These are phyloP conservation scores for Xylariaceae sp. DNA, from an alignment of 2,329 filamentous ascomycete genomes.

Conservation along the genomic window DNA sequence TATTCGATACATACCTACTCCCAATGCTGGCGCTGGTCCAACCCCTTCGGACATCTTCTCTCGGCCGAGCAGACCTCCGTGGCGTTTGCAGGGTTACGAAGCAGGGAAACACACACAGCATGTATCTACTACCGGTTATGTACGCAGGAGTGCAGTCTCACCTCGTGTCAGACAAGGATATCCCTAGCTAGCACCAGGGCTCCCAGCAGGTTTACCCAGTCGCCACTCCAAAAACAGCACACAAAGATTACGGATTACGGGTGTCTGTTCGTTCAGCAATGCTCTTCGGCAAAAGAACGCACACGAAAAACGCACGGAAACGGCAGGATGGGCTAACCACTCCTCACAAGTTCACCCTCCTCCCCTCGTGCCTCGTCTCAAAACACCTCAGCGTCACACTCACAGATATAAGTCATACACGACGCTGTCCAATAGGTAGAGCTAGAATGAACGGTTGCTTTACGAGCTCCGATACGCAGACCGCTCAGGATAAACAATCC, in stretches of 20 bases:
- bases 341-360: too few relatives aligned
- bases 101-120: background rate
- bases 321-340: too few relatives aligned
- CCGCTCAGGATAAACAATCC: too few relatives aligned
- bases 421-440: too few relatives aligned
- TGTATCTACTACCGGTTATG: background rate
- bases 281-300: background rate
- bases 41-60: background rate
- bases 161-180: conserved; percentile 22
- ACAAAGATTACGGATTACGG: background rate
- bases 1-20: too few relatives aligned
- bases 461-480: too few relatives aligned
- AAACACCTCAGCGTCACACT: too few relatives aligned
- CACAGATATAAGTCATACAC: too few relatives aligned
- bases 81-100: background rate
- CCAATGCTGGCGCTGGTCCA: too few relatives aligned
- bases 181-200: conserved; percentile 6
- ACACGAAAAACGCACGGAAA: background rate
- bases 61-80: background rate
- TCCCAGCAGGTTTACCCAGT: conserved; percentile 10
- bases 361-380: too few relatives aligned
- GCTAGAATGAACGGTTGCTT: too few relatives aligned
- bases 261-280: too few relatives aligned
- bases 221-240: conserved; percentile 19
- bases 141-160: background rate